Evolutionary conservation across 2,329 filamentous ascomycete genomes (phyloP), one percentile per base, ranked within the genome.

Genomic region (Atkinsonella texensis): DNA sequence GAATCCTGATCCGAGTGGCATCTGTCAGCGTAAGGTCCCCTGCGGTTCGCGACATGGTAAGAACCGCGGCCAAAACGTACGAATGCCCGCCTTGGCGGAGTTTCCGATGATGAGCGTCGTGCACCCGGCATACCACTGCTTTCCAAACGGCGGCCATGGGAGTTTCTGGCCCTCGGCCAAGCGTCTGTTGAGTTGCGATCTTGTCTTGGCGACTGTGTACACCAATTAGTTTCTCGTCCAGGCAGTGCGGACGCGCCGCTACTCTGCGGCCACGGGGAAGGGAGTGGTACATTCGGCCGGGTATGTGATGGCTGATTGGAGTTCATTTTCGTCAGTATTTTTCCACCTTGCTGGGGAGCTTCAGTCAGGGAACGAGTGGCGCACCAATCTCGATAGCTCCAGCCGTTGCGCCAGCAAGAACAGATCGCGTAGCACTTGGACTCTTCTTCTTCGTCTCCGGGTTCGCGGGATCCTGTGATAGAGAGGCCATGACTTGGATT

Each of bases 41-140:
- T 31, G 46, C 23, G 9, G 23, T 47, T 28, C n/a, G 23, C 17
- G 5, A 13, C 11, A 1, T 7, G 17, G 1, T 5, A 17, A 18
- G 23, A 42, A 11, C n/a, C 4, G 8, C 13, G 23, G 5, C n/a
- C 31, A 12, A 11, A 12, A 75, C 84, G 55, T 78, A 90, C 89
- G 84, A 56, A 97, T 94, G 54, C 89, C 93, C 39, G 93, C 93
- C 74, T 98, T 98, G 65, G 93, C 77, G 50, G 89, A 94, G 71
- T 98, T 98, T 55, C 93, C 93, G 59, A 97, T 89, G 54, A 98
- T 95, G 65, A 96, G 72, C 31, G 93, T 97, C 46, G 93, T 97
- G 73, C 93, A 98, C 39, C 93, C 93, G 12, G 93, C 91, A 68
- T 98, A 98, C 93, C 93, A 98, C 68, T 95, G 89, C 60, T 72